phyloP scores from a whole-genome alignment of 2,329 filamentous ascomycete species.

The Thielaviopsis musarum region DNA sequence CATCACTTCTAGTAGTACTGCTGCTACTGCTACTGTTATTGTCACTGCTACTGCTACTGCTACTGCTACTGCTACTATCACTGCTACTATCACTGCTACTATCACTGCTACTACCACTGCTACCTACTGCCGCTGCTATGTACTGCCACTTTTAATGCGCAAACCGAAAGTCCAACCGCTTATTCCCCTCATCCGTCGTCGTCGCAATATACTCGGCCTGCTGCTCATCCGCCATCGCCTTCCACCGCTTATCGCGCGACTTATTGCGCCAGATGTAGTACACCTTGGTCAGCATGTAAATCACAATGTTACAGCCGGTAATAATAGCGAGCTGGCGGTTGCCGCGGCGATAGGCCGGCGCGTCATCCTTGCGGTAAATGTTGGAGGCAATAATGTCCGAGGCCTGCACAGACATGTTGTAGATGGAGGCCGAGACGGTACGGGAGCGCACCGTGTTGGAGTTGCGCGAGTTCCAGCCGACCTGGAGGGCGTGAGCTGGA shows the following conservation, averaged over 20 bases:
- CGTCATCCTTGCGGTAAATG: constrained; percentile 27
- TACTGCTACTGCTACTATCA: too few species aligned
- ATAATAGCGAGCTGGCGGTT: constrained; percentile 34
- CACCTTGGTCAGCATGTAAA: constrained; percentile 31
- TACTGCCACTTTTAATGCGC: constrained; percentile 19
- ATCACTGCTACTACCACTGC: too few species aligned
- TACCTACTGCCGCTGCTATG: too few species aligned
- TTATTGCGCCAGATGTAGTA: constrained; percentile 36
- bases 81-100: too few species aligned
- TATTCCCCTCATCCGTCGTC: constrained; percentile 28
- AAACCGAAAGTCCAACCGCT: constrained; percentile 27
- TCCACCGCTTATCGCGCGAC: constrained; percentile 27
- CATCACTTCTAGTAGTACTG: too few species aligned
- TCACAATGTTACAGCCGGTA: constrained; percentile 28
- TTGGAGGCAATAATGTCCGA: constrained; percentile 19
- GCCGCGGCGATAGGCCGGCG: constrained; percentile 22
- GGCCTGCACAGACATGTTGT: constrained; percentile 30
- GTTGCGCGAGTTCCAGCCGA: constrained; percentile 40
- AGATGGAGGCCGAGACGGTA: constrained; percentile 39
- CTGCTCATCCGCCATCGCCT: constrained; percentile 27
- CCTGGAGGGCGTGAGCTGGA: constrained; percentile 32
- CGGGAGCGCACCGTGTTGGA: constrained; percentile 40
- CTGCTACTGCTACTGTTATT: too few species aligned
- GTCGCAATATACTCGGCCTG: constrained; percentile 19
- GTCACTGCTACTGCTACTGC: too few species aligned